These are phyloP conservation scores for Pythium monospermum DNA, from an alignment of 352 stramenopile species.

Conservation along the genomic window DNA sequence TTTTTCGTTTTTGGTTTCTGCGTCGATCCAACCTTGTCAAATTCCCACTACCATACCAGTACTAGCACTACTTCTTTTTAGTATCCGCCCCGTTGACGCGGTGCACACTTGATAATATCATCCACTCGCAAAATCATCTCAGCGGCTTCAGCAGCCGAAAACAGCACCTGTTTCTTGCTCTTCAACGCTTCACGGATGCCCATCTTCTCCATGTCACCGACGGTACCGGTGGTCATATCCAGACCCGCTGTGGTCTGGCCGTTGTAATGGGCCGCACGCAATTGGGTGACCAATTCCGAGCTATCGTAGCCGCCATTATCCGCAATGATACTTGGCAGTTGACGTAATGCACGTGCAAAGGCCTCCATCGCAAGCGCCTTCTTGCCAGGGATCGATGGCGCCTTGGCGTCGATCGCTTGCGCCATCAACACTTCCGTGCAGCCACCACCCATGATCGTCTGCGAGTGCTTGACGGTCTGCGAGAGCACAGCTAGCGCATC, in stretches of 20 bases:
- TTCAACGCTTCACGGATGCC: slow-evolving; percentile 96
- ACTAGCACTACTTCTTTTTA: slow-evolving; percentile 6
- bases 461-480: slow-evolving; percentile 96
- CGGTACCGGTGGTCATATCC: slow-evolving; percentile 94
- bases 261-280: slow-evolving; percentile 91
- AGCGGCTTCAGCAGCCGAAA: slow-evolving; percentile 96
- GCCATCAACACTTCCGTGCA: slow-evolving; percentile 97
- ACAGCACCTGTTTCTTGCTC: slow-evolving; percentile 96
- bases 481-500: slow-evolving; percentile 97
- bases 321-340: slow-evolving; percentile 97
- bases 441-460: slow-evolving; percentile 95
- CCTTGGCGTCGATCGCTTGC: slow-evolving; percentile 88
- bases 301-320: slow-evolving; percentile 99
- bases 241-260: slow-evolving; percentile 93
- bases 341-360: slow-evolving; percentile 94
- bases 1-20: no score
- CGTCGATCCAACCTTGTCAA: no score
- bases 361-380: slow-evolving; percentile 98
- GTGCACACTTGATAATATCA: slow-evolving; percentile 96
- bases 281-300: slow-evolving; percentile 95
- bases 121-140: slow-evolving; percentile 99
- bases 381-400: slow-evolving; percentile 94
- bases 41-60: no score
- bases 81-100: slow-evolving; percentile 49
- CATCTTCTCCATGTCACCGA: slow-evolving; percentile 97